Conservation (phyloP, 805 yeast genomes). For the Kodamaea laetipori region DNA sequence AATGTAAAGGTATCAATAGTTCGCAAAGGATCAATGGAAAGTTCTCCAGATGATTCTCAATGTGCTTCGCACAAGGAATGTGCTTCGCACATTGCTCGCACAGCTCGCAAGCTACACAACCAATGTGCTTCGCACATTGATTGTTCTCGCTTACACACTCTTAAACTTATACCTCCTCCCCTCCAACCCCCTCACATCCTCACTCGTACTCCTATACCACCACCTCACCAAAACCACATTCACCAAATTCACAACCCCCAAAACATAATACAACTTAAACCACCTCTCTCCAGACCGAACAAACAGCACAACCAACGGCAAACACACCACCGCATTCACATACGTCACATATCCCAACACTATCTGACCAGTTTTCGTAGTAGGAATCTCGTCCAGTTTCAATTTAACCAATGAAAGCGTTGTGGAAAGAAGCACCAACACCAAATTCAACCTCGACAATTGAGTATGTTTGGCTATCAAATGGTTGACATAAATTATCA, state of each 20-base stretch:
- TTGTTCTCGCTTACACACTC: slow-evolving; percentile 22
- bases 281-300: slow-evolving; percentile 1
- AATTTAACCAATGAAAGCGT: slow-evolving; percentile 10
- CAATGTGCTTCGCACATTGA: too few species aligned
- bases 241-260: slow-evolving; percentile 22
- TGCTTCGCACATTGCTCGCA: too few species aligned
- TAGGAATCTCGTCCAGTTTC: slow-evolving; percentile 7
- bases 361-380: neutral
- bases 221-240: slow-evolving; percentile 18
- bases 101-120: too few species aligned
- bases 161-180: slow-evolving; percentile 26
- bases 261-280: slow-evolving; percentile 16
- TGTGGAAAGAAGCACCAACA: slow-evolving; percentile 13
- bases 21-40: too few species aligned
- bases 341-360: slow-evolving; percentile 4
- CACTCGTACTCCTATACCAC: slow-evolving; percentile 17
- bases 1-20: too few species aligned
- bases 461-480: slow-evolving; percentile 1
- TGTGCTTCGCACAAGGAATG: too few species aligned
- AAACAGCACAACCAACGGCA: slow-evolving; percentile 16
- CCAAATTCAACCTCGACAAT: slow-evolving; percentile 7
- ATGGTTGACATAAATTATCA: slow-evolving; percentile 9
- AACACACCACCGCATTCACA: slow-evolving; percentile 17
- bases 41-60: too few species aligned
- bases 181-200: slow-evolving; percentile 18